These are phyloP conservation scores for Lumnitzera littorea DNA, from an alignment of 345 rosid genomes.

Conservation along the genomic window DNA sequence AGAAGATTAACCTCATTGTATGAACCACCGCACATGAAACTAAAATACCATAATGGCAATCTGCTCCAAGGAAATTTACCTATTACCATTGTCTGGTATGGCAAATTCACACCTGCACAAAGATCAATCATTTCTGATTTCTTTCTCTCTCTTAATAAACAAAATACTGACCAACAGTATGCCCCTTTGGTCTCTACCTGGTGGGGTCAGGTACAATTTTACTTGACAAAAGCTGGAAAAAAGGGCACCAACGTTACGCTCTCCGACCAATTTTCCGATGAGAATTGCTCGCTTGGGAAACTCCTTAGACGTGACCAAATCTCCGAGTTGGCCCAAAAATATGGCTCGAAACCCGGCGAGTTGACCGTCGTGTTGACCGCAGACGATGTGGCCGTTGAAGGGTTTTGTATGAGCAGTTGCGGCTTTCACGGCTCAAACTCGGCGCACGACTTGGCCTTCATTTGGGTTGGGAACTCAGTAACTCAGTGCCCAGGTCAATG, in stretches of 20 bases:
- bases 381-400: conserved; percentile 32
- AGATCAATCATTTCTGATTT: conserved; percentile 29
- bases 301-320: conserved; percentile 19
- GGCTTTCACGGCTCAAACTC: conserved; percentile 28
- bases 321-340: conserved; percentile 12
- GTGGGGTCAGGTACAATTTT: conserved; percentile 27
- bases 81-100: conserved; percentile 31
- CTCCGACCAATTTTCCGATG: conserved; percentile 15
- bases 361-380: conserved; percentile 29
- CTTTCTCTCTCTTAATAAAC: conserved; percentile 16
- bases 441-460: conserved; percentile 11
- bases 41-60: conserved; percentile 24
- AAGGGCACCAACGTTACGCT: conserved; percentile 6
- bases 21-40: conserved; percentile 19
- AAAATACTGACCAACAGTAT: neutral
- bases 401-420: conserved; percentile 36
- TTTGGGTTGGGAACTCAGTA: conserved; percentile 37
- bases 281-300: conserved; percentile 26
- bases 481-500: conserved; percentile 44
- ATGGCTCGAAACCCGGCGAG: conserved; percentile 10
- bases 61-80: conserved; percentile 26
- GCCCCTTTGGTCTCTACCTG: conserved; percentile 17
- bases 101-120: conserved; percentile 22
- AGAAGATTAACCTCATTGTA: conserved; percentile 9
- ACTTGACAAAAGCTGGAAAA: conserved; percentile 23